Evolutionary conservation across 1,284 basidiomycete species (phyloP).

Genomic region (Cystobasidium slooffiae): DNA sequence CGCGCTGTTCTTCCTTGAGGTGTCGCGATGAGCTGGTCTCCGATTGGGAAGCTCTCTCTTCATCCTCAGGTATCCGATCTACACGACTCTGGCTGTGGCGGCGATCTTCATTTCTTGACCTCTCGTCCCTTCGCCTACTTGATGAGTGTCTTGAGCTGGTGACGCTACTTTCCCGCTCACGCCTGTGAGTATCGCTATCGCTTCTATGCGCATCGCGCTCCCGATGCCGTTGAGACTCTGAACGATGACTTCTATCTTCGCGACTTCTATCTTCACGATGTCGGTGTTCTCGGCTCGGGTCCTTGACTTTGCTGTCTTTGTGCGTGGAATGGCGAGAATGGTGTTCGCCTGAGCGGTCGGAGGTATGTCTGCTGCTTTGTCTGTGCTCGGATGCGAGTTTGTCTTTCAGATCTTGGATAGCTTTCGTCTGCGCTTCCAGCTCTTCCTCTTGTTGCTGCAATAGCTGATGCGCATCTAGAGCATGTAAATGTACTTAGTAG

Average conservation of each 20-base stretch:
- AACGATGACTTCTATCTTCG: conserved; percentile 10
- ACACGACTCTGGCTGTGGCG: neutral
- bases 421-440: conserved; percentile 5
- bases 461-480: conserved; percentile 22
- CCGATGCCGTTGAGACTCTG: neutral
- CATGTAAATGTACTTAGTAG: neutral
- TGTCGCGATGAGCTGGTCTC: no score
- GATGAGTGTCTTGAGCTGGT: conserved; percentile 11
- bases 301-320: neutral
- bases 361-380: neutral
- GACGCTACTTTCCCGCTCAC: conserved; percentile 9
- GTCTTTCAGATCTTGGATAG: neutral
- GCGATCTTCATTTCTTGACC: neutral
- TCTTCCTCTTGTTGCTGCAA: conserved; percentile 29
- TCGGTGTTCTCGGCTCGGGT: neutral
- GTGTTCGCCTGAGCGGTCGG: neutral
- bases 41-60: neutral
- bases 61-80: conserved; percentile 5
- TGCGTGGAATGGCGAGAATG: neutral
- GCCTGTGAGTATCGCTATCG: neutral
- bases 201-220: neutral
- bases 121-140: neutral
- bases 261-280: conserved; percentile 6
- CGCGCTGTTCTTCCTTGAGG: neutral
- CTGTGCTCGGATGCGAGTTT: neutral